Percentiles rank a stretch among this genome's conserved stretches.
These are phyloP conservation scores for Phytophthora citrophthora DNA, from an alignment of 352 stramenopile genomes.

Conservation along the genomic window DNA sequence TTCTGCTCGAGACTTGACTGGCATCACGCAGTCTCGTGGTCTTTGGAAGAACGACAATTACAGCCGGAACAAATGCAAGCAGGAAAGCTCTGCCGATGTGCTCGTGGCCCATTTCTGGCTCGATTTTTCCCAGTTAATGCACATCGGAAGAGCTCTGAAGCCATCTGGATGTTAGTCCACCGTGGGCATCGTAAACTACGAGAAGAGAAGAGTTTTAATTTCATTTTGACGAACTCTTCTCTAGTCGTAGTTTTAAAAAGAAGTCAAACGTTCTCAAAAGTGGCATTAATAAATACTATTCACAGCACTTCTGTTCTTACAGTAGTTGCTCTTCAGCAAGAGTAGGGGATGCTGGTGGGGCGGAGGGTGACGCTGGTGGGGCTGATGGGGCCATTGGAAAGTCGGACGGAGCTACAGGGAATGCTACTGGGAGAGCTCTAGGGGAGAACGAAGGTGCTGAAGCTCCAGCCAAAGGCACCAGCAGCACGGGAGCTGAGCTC, in stretches of 20 bases:
- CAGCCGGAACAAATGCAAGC: constrained; percentile 23
- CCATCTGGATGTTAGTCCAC: constrained; percentile 13
- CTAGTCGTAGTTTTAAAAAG: too few species aligned
- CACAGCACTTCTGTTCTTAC: constrained; percentile 36
- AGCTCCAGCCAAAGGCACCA: constrained; percentile 39
- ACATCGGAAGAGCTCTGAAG: constrained; percentile 24
- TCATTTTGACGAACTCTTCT: too few species aligned
- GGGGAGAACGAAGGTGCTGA: constrained; percentile 45
- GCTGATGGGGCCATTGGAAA: constrained; percentile 8
- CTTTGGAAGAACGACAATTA: constrained; percentile 26
- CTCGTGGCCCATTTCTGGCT: constrained; percentile 31
- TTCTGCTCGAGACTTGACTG: constrained; percentile 18
- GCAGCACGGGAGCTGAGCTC: constrained; percentile 37
- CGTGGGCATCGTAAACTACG: constrained; percentile 4
- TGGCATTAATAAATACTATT: constrained; percentile 42
- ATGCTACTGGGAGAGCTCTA: constrained; percentile 6
- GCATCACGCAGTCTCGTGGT: constrained; percentile 4
- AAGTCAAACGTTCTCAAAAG: constrained; percentile 2
- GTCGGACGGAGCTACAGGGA: constrained; percentile 1
- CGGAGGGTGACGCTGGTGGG: constrained; percentile 23
- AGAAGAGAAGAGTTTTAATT: too few species aligned
- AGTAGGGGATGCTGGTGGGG: constrained; percentile 16
- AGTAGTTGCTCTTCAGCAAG: constrained; percentile 31
- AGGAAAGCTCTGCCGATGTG: constrained; percentile 30
- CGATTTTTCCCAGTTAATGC: constrained; percentile 5